These are phyloP conservation scores for Fimicolochytrium jonesii DNA, from an alignment of 192 early-diverging fungal species.

Conservation along the genomic window DNA sequence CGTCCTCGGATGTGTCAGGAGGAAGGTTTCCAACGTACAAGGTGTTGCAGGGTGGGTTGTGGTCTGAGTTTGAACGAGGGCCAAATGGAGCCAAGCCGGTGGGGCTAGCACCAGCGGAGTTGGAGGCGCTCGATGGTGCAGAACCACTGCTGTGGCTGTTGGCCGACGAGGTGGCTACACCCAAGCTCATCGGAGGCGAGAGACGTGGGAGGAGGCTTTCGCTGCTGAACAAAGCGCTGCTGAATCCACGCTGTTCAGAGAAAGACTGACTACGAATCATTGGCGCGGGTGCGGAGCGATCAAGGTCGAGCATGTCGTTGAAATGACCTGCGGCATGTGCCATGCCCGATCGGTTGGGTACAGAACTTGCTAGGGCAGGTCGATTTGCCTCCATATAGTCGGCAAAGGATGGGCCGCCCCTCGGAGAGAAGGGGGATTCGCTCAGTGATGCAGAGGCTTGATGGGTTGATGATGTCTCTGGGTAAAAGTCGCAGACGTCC, in stretches of 20 bases:
- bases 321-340: neutral
- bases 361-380: slow-evolving; percentile 5
- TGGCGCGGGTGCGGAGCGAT: slow-evolving; percentile 8
- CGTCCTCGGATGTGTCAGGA: slow-evolving; percentile 81
- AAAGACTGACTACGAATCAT: slow-evolving; percentile 21
- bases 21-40: slow-evolving; percentile 98
- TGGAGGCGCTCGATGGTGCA: slow-evolving; percentile 14
- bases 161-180: neutral
- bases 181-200: slow-evolving; percentile 23
- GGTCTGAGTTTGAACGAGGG: slow-evolving; percentile 57
- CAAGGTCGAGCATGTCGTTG: slow-evolving; percentile 18
- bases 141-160: slow-evolving; percentile 5
- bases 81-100: slow-evolving; percentile 5
- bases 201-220: slow-evolving; percentile 35
- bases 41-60: slow-evolving; percentile 98
- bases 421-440: neutral
- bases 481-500: slow-evolving; percentile 24
- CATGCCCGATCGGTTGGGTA: slow-evolving; percentile 9
- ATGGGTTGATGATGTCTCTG: too few relatives aligned
- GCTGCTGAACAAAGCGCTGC: slow-evolving; percentile 45
- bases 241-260: slow-evolving; percentile 42
- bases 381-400: slow-evolving; percentile 10
- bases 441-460: too few relatives aligned
- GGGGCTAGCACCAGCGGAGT: slow-evolving; percentile 20
- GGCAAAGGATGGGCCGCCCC: slow-evolving; percentile 5